A percentile compares a stretch with the other conserved stretches of the same genome.
phyloP scores from a whole-genome alignment of 345 rosid genomes.

The Eucalyptus victrix region DNA sequence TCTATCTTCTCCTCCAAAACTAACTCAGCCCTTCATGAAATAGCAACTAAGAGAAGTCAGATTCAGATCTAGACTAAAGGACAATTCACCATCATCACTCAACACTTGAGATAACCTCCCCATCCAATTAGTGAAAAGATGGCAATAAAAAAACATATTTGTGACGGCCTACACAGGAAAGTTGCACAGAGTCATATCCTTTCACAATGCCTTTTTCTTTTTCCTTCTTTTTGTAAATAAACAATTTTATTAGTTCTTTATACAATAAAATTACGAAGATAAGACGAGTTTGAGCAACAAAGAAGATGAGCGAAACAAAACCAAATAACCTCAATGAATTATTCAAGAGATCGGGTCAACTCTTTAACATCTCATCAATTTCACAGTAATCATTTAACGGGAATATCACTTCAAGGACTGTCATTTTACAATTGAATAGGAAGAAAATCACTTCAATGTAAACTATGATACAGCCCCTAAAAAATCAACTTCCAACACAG shows the following conservation, averaged over 20 bases:
- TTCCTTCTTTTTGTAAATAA: background rate
- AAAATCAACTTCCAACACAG: background rate
- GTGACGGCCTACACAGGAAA: background rate
- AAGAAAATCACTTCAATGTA: background rate
- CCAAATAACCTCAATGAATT: background rate
- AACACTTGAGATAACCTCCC: background rate
- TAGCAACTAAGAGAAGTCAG: background rate
- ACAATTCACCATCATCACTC: background rate
- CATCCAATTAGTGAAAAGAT: background rate
- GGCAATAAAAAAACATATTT: background rate
- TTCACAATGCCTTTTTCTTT: background rate
- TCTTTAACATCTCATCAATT: background rate
- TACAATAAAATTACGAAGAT: background rate
- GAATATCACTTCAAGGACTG: background rate
- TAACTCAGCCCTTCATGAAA: conserved; percentile 67
- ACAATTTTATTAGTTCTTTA: background rate
- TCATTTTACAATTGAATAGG: background rate
- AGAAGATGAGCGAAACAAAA: background rate
- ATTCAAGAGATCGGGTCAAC: background rate
- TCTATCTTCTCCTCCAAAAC: conserved; percentile 62
- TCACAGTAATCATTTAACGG: background rate
- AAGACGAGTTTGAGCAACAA: background rate
- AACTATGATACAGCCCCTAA: background rate
- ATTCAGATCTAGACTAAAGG: background rate
- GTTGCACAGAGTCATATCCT: background rate